Evolutionary conservation across 371 early-diverging fungal species (phyloP), one percentile per base, ranked within the genome.

Genomic region (Dichotomocladium elegans): DNA sequence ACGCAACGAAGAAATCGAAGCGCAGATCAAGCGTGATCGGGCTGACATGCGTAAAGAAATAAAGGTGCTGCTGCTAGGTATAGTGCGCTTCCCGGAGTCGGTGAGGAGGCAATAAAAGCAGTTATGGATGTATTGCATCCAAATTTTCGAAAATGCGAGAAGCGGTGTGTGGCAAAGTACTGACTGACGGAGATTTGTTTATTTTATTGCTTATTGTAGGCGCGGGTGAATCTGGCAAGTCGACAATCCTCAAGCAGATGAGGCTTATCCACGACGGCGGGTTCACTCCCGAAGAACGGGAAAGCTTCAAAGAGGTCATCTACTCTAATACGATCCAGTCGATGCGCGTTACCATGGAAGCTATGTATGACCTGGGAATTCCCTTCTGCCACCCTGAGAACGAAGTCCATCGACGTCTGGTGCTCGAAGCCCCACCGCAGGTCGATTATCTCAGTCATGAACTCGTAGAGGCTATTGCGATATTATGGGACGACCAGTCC

Each of bases 141-240:
- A n/a, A n/a, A n/a, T n/a, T n/a, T n/a, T n/a, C n/a, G n/a, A n/a
- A n/a, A n/a, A n/a, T n/a, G n/a, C n/a, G n/a, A n/a, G n/a, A n/a
- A n/a, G n/a, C n/a, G n/a, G n/a, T n/a, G n/a, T n/a, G n/a, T n/a
- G n/a, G n/a, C n/a, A n/a, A n/a, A n/a, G n/a, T n/a, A n/a, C n/a
- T n/a, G n/a, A n/a, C 37, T 37, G 37, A 37, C 37, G 17, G 37
- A n/a, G 37, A 37, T n/a, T 37, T 37, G 37, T 37, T 35, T 33
- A 12, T 33, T 33, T 12, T 3, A 25, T 30, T 30, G 9, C 41
- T n/a, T n/a, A n/a, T 24, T 22, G 21, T 64, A 91, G 94, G 96
- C 53, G 93, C 94, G 29, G 97, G 97, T 60, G 97, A 97, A 80
- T 95, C 96, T 7, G 98, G 98, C 26, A 97, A 97, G 77, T 88